A percentile compares a stretch with the other conserved stretches of the same genome.
phyloP scores from a whole-genome alignment of 2,329 filamentous ascomycete genomes.

The Pezicula carpinea region DNA sequence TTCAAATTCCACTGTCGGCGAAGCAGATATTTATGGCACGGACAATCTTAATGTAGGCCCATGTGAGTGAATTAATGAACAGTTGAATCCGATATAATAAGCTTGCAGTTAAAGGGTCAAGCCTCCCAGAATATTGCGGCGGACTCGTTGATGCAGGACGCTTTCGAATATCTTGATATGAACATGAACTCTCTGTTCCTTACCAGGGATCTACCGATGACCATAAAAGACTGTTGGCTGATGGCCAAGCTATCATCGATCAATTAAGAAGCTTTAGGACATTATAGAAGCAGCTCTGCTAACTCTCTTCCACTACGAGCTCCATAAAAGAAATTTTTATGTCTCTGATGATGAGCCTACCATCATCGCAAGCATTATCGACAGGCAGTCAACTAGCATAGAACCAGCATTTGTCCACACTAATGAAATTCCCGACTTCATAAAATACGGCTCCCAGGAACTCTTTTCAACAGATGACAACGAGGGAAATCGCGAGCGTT shows the following conservation, averaged over 20 bases:
- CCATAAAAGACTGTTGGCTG: not conserved
- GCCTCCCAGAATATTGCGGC: not conserved
- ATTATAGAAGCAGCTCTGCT: constrained; percentile 22
- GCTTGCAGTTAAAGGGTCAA: not conserved
- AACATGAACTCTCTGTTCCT: not conserved
- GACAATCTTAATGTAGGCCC: not conserved
- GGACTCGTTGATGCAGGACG: not conserved
- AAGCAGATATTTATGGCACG: not conserved
- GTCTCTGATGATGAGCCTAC: constrained; percentile 34
- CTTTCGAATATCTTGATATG: not conserved
- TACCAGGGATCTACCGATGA: not conserved
- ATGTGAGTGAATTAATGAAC: not conserved
- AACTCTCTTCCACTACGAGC: constrained; percentile 34
- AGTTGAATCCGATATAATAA: not conserved
- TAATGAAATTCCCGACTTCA: constrained; percentile 35
- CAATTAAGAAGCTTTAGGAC: not conserved
- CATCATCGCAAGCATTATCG: constrained; percentile 34
- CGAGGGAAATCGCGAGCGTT: constrained; percentile 19
- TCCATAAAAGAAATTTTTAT: constrained; percentile 38
- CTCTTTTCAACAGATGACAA: constrained; percentile 18
- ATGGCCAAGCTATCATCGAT: not conserved
- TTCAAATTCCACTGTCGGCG: not conserved
- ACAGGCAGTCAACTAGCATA: constrained; percentile 37
- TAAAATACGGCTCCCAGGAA: constrained; percentile 11
- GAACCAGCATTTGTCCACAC: constrained; percentile 36